Percentiles rank a stretch among this genome's conserved stretches.
phyloP scores from a whole-genome alignment of 768 basidiomycete genomes.

The Lanmaoa pseudosensibilis region DNA sequence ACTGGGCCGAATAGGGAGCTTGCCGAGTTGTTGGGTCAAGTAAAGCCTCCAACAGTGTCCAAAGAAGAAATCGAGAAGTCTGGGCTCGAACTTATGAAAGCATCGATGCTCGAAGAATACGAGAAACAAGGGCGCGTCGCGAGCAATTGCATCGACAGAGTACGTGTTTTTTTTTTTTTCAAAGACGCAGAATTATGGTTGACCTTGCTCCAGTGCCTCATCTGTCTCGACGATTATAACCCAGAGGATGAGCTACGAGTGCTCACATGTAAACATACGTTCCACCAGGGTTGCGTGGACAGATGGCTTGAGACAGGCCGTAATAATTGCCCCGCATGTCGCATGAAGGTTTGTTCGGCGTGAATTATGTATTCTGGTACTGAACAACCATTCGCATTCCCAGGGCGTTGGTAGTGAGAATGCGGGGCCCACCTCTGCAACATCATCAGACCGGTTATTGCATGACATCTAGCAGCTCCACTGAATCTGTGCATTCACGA shows the following conservation, averaged over 20 bases:
- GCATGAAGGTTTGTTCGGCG: conserved; percentile 65
- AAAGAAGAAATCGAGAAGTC: conserved; percentile 85
- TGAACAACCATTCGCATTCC: not conserved
- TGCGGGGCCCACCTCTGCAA: conserved; percentile 9
- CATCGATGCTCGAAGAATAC: conserved; percentile 46
- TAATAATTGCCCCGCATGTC: conserved; percentile 93
- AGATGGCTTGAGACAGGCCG: conserved; percentile 81
- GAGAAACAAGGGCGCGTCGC: conserved; percentile 65
- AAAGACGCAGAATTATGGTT: not conserved
- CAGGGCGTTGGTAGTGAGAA: conserved; percentile 30
- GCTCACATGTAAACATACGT: conserved; percentile 83
- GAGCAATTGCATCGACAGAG: conserved; percentile 78
- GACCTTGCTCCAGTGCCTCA: conserved; percentile 56
- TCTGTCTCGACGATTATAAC: conserved; percentile 87
- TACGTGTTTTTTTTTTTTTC: conserved; percentile 37
- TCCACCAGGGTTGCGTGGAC: conserved; percentile 87
- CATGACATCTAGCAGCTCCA: conserved; percentile 10
- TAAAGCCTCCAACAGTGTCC: conserved; percentile 78
- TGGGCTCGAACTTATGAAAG: conserved; percentile 74
- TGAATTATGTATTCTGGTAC: not conserved
- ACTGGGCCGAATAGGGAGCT: conserved; percentile 55
- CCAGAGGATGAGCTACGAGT: conserved; percentile 77
- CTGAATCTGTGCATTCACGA: not conserved
- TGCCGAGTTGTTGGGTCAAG: conserved; percentile 78
- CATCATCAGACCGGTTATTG: conserved; percentile 1